phyloP scores from a whole-genome alignment of 176 grass and related monocot species.

The Oryza longistaminata region DNA sequence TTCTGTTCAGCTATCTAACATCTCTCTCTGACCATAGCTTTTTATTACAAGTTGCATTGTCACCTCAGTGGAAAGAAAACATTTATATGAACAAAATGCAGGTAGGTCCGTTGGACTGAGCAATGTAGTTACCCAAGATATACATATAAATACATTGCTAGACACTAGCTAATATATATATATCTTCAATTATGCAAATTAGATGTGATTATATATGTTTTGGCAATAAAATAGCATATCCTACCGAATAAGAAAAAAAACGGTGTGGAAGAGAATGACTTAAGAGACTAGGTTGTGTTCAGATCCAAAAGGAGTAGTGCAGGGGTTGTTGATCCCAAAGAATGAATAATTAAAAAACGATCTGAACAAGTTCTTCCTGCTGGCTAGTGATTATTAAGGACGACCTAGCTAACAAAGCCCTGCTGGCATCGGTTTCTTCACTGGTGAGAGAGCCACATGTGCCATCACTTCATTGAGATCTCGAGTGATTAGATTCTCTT shows the following conservation, averaged over 20 bases:
- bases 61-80: background rate
- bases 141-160: background rate
- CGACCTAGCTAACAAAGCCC: background rate
- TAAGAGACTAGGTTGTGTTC: constrained; percentile 32
- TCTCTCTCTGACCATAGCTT: background rate
- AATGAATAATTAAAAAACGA: constrained; percentile 16
- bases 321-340: constrained; percentile 32
- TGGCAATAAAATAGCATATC: constrained; percentile 23
- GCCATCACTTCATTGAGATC: constrained; percentile 18
- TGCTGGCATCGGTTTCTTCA: background rate
- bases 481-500: constrained; percentile 30
- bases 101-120: background rate
- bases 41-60: background rate
- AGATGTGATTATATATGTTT: constrained; percentile 16
- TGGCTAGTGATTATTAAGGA: constrained; percentile 31
- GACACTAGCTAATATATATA: background rate
- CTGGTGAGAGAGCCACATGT: constrained; percentile 35
- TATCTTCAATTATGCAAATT: background rate
- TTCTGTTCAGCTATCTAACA: background rate
- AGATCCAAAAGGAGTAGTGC: constrained; percentile 37
- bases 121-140: background rate
- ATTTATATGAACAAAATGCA: background rate
- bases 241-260: constrained; percentile 38
- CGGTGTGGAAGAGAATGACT: constrained; percentile 15
- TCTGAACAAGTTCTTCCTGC: constrained; percentile 15